These are phyloP conservation scores for Thielaviopsis ethacetica DNA, from an alignment of 2,329 filamentous ascomycete species.

Conservation along the genomic window DNA sequence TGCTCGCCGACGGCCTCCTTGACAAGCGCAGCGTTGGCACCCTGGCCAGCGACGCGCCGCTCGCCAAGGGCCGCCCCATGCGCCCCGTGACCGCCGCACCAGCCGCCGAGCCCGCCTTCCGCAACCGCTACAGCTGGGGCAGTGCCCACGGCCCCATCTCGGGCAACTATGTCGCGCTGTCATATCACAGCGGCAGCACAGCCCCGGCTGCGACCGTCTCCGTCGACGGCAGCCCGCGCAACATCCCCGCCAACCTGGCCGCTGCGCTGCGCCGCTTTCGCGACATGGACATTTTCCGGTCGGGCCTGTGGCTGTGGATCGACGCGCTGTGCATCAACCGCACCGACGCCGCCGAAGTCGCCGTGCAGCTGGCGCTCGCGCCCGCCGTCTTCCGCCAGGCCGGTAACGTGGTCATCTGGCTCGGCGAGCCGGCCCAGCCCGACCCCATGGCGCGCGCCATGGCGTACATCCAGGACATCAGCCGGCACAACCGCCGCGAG, in stretches of 20 bases:
- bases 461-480: constrained; percentile 9
- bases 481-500: constrained; percentile 7
- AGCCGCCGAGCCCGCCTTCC: not conserved
- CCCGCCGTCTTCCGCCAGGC: constrained; percentile 13
- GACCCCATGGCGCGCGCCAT: constrained; percentile 7
- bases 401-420: constrained; percentile 12
- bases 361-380: constrained; percentile 9
- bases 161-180: constrained; percentile 11
- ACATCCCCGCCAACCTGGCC: constrained; percentile 3
- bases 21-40: constrained; percentile 1
- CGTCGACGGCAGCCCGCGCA: constrained; percentile 1
- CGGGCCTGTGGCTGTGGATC: constrained; percentile 15
- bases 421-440: constrained; percentile 12
- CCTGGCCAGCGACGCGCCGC: not conserved
- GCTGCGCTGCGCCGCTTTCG: constrained; percentile 9
- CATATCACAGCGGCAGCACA: not conserved
- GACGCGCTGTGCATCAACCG: constrained; percentile 14
- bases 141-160: constrained; percentile 8
- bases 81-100: constrained; percentile 1
- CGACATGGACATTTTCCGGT: constrained; percentile 8
- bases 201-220: not conserved
- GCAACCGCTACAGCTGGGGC: constrained; percentile 9
- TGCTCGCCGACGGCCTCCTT: constrained; percentile 6
- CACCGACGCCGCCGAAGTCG: constrained; percentile 10
- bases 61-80: constrained; percentile 5